Base-by-base conservation (phyloP, 2,329 filamentous ascomycete genomes). In the Coniella vitis region DNA sequence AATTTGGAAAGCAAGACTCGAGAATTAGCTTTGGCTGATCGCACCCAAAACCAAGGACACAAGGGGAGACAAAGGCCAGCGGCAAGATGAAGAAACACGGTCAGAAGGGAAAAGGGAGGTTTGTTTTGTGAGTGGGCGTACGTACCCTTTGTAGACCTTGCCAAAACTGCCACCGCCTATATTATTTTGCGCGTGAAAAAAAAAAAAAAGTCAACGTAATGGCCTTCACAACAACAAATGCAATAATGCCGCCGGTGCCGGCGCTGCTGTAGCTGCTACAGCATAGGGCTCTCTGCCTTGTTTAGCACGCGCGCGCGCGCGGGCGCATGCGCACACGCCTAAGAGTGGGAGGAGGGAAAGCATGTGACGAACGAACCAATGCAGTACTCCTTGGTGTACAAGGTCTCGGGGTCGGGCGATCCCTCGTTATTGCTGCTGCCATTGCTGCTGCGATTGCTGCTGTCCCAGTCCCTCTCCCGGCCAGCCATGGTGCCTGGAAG, bases 151-250 rank as follows among this genome's bases (percentile, higher is more conserved):
- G 78, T 91, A 98, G 54, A 98, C 93, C 69, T 94, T 95, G 63
- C 93, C 93, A 71, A 98, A 98, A 69, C 91, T 97, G 54, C 93
- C 93, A 59, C 93, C 93, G 59, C 93, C 91, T 90, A 49, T n/a
- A 46, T 29, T 5, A 29, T 29, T n/a, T 29, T 29, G 25, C 29
- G 43, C 44, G 53, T 29, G 61, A 61, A 60, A n/a, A n/a, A n/a
- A n/a, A n/a, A n/a, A n/a, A n/a, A n/a, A n/a, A 61, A 58, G 51
- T 53, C 39, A 53, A 40, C 37, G 20, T 25, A 49, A 44, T 41
- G 42, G 22, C 54, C 51, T 14, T 37, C 40, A 50, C 35, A 12
- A 13, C 25, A 10, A 29, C 5, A 29, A 29, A 10, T 5, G 10
- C 25, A 29, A 29, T 10, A 29, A 29, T 10, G 25, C 5, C 25